Evolutionary conservation across 768 basidiomycete species (phyloP).

Genomic region (Kwoniella heveanensis): DNA sequence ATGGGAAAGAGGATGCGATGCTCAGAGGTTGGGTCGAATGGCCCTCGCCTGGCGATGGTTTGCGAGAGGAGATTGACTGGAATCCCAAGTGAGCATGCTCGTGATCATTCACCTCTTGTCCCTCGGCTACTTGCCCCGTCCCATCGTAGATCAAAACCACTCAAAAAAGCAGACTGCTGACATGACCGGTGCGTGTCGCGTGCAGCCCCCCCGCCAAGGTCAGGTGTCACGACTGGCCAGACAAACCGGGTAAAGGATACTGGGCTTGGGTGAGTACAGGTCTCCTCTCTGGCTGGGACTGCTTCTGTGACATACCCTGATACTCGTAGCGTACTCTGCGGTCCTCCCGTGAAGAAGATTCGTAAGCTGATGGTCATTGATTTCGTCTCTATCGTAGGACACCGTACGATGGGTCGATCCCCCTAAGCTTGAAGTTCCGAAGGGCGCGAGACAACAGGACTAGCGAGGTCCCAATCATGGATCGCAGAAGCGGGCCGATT

Average conservation of each 20-base stretch:
- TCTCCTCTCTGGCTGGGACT: too few relatives aligned
- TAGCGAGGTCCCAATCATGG: too few relatives aligned
- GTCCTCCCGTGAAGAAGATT: too few relatives aligned
- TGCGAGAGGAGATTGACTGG: slow-evolving; percentile 36
- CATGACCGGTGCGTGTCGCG: background rate
- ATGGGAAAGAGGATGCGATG: slow-evolving; percentile 50
- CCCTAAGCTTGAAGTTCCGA: slow-evolving; percentile 28
- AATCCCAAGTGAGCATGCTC: slow-evolving; percentile 48
- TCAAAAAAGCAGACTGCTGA: background rate
- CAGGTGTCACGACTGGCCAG: slow-evolving; percentile 52
- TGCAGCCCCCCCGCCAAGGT: slow-evolving; percentile 43
- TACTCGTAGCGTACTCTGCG: too few relatives aligned
- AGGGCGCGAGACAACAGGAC: background rate
- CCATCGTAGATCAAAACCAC: too few relatives aligned
- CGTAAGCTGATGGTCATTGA: too few relatives aligned
- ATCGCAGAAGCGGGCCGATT: too few relatives aligned
- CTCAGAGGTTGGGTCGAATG: slow-evolving; percentile 48
- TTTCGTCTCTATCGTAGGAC: slow-evolving; percentile 21
- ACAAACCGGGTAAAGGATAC: slow-evolving; percentile 48
- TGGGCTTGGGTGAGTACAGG: slow-evolving; percentile 33
- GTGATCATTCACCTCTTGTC: too few relatives aligned
- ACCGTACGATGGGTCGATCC: slow-evolving; percentile 43
- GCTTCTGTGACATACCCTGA: too few relatives aligned
- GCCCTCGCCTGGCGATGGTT: slow-evolving; percentile 25
- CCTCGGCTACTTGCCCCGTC: too few relatives aligned